These are phyloP conservation scores for Sclerotinia nivalis DNA, from an alignment of 2,329 filamentous ascomycete genomes.

Conservation along the genomic window DNA sequence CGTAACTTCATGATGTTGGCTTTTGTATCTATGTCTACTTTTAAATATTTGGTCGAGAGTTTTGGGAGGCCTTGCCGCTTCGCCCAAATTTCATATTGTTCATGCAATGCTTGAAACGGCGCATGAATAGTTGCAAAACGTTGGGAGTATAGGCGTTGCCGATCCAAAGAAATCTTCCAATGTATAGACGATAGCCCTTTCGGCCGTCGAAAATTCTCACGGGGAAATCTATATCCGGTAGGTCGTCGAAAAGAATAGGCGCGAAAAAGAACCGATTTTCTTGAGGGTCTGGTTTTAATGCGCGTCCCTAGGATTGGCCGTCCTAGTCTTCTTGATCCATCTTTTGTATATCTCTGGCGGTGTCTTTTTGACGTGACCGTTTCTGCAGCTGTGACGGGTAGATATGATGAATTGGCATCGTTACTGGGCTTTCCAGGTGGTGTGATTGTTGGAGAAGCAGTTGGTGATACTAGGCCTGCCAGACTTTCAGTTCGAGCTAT, in stretches of 20 bases:
- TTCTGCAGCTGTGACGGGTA: neutral
- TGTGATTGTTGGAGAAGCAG: neutral
- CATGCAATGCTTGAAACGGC: neutral
- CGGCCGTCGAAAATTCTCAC: neutral
- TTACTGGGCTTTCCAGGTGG: neutral
- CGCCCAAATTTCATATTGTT: slow-evolving; percentile 13
- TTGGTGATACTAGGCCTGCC: neutral
- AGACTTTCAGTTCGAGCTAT: neutral
- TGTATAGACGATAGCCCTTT: neutral
- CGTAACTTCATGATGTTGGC: neutral
- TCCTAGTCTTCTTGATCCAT: neutral
- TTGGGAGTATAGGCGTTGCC: neutral
- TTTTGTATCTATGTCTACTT: neutral
- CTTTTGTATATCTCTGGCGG: neutral
- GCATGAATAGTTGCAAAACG: neutral
- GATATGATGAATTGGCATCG: neutral
- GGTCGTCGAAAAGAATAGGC: neutral
- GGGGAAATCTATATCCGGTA: neutral
- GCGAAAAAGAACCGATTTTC: neutral
- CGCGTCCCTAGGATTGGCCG: neutral
- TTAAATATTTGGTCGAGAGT: slow-evolving; percentile 15
- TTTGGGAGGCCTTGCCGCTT: slow-evolving; percentile 8
- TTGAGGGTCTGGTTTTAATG: neutral
- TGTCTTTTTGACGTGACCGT: neutral
- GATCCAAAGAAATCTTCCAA: neutral